These are phyloP conservation scores for Syzygium oleosum DNA, from an alignment of 345 rosid species.

Conservation along the genomic window DNA sequence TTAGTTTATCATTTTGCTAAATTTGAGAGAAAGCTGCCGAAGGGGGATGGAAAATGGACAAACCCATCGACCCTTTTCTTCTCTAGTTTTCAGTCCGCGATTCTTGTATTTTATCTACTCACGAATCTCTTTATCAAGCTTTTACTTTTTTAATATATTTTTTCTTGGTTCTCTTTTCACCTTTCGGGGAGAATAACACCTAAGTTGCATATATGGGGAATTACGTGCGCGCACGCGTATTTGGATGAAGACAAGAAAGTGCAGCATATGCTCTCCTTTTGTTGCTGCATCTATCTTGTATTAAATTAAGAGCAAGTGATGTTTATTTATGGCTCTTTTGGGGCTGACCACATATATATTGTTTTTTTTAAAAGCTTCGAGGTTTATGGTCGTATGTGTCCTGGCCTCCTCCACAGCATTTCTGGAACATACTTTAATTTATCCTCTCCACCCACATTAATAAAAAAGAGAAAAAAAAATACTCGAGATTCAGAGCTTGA, in stretches of 20 bases:
- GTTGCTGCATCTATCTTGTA: background rate
- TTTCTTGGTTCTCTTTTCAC: background rate
- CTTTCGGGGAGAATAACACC: too few relatives aligned
- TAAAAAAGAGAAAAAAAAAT: background rate
- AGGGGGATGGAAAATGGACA: background rate
- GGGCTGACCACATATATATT: background rate
- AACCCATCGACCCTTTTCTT: background rate
- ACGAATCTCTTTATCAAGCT: background rate
- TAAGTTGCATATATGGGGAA: background rate
- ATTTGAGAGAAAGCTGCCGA: background rate
- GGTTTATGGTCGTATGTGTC: background rate
- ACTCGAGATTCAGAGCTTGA: background rate
- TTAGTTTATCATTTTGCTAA: background rate
- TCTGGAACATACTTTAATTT: background rate
- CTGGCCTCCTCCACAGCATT: background rate
- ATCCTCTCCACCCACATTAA: background rate
- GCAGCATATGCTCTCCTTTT: background rate
- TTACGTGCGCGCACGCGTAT: background rate
- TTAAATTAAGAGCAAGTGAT: background rate
- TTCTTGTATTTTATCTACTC: background rate
- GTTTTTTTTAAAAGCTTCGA: background rate
- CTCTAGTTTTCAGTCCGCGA: background rate
- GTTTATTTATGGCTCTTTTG: background rate
- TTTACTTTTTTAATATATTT: background rate
- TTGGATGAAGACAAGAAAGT: background rate